Percentiles rank a stretch among this genome's conserved stretches.
Conservation (phyloP, 2,329 filamentous ascomycete genomes). For the Albifimbria verrucaria region DNA sequence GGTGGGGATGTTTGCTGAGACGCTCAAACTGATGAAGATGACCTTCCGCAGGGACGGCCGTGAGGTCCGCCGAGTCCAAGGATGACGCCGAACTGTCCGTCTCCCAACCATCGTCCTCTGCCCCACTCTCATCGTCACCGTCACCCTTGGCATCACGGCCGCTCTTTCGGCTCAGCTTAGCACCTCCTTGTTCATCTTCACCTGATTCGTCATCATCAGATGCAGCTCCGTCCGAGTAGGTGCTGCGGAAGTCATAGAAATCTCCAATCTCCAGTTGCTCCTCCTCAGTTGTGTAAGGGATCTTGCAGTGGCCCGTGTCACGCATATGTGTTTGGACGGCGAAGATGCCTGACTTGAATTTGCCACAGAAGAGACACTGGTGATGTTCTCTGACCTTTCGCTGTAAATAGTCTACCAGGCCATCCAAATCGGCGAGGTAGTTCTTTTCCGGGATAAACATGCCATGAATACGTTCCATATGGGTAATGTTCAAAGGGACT, state of each 20-base stretch:
- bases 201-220: slow-evolving; percentile 52
- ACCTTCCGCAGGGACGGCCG: slow-evolving; percentile 72
- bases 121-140: slow-evolving; percentile 48
- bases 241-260: slow-evolving; percentile 94
- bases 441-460: slow-evolving; percentile 92
- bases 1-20: slow-evolving; percentile 70
- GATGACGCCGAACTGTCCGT: slow-evolving; percentile 91
- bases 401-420: slow-evolving; percentile 74
- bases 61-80: slow-evolving; percentile 79
- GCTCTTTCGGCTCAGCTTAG: slow-evolving; percentile 63
- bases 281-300: slow-evolving; percentile 82
- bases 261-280: slow-evolving; percentile 94
- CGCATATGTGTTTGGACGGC: slow-evolving; percentile 96
- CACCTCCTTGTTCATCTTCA: slow-evolving; percentile 52
- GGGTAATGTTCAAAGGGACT: slow-evolving; percentile 70
- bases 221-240: slow-evolving; percentile 80
- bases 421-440: slow-evolving; percentile 79
- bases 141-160: slow-evolving; percentile 50
- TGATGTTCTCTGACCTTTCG: slow-evolving; percentile 75
- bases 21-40: slow-evolving; percentile 69
- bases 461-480: slow-evolving; percentile 92
- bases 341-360: slow-evolving; percentile 71
- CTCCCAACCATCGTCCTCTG: slow-evolving; percentile 74
- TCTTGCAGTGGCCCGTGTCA: slow-evolving; percentile 95
- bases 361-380: slow-evolving; percentile 86